Conservation (phyloP, 805 yeast genomes). For the Ogataea polymorpha region DNA sequence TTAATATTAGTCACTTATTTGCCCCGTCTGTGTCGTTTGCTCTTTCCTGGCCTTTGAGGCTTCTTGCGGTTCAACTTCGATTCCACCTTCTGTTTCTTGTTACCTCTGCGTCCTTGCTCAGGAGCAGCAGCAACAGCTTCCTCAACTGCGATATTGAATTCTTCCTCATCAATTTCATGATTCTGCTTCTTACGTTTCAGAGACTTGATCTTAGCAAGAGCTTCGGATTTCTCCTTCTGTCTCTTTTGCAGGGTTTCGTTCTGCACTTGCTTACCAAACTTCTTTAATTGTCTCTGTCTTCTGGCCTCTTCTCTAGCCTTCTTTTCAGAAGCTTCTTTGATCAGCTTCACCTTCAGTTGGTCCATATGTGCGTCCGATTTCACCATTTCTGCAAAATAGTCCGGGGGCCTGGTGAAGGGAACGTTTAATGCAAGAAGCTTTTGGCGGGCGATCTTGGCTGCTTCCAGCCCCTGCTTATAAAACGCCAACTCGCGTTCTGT, state of each 20-base stretch:
- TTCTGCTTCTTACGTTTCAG: slow-evolving; percentile 83
- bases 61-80: slow-evolving; percentile 19
- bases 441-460: slow-evolving; percentile 70
- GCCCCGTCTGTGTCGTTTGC: slow-evolving; percentile 41
- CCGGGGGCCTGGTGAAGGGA: slow-evolving; percentile 89
- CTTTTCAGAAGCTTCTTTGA: slow-evolving; percentile 73
- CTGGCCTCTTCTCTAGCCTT: slow-evolving; percentile 91
- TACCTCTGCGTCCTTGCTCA: slow-evolving; percentile 36
- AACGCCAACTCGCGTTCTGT: slow-evolving; percentile 94
- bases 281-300: slow-evolving; percentile 91
- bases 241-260: slow-evolving; percentile 89
- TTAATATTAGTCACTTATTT: slow-evolving; percentile 6
- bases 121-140: slow-evolving; percentile 74
- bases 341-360: slow-evolving; percentile 74
- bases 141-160: slow-evolving; percentile 88
- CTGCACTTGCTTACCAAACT: slow-evolving; percentile 97
- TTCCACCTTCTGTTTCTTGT: slow-evolving; percentile 63
- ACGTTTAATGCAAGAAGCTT: slow-evolving; percentile 66
- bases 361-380: slow-evolving; percentile 99
- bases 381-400: slow-evolving; percentile 98
- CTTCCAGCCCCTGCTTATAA: slow-evolving; percentile 88
- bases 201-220: slow-evolving; percentile 86
- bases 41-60: slow-evolving; percentile 51
- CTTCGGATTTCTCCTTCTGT: slow-evolving; percentile 87
- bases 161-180: slow-evolving; percentile 67